A percentile compares a stretch with the other conserved stretches of the same genome.
Conservation (phyloP, 176 grass and related monocot genomes). For the Cenchrus purpureus region DNA sequence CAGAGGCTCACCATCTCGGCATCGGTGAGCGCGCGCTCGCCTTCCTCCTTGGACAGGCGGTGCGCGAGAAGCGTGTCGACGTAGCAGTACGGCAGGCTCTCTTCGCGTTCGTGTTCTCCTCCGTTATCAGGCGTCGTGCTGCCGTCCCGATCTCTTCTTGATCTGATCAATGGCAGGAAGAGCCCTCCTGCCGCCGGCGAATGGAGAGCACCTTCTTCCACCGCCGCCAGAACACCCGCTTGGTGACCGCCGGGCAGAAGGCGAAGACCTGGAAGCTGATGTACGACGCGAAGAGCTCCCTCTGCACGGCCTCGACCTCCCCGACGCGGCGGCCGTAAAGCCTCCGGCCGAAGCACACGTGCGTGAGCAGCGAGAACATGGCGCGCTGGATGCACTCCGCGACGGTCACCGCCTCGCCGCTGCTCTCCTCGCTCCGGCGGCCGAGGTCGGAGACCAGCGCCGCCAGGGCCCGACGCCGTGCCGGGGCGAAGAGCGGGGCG, state of each 20-base stretch:
- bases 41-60: constrained; percentile 16
- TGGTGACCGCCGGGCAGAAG: constrained; percentile 53
- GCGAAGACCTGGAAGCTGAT: constrained; percentile 49
- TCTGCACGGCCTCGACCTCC: constrained; percentile 51
- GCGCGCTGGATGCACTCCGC: constrained; percentile 52
- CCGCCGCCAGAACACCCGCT: constrained; percentile 41
- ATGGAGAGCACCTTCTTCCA: constrained; percentile 48
- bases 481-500: constrained; percentile 13
- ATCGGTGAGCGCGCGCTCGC: constrained; percentile 11
- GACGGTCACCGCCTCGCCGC: constrained; percentile 2
- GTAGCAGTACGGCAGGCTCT: not conserved
- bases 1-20: constrained; percentile 49
- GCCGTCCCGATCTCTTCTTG: not conserved
- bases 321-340: not conserved
- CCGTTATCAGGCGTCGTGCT: not conserved
- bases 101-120: not conserved
- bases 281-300: constrained; percentile 32
- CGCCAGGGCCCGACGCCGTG: constrained; percentile 34
- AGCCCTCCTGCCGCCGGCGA: constrained; percentile 36
- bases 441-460: constrained; percentile 3
- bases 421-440: not conserved
- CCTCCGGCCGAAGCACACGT: constrained; percentile 60
- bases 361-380: constrained; percentile 64
- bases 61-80: constrained; percentile 33
- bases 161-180: constrained; percentile 53